A percentile compares a stretch with the other conserved stretches of the same genome.
Conservation (phyloP, 1,139 yeast genomes). For the Sugiyamaella xylanicola region DNA sequence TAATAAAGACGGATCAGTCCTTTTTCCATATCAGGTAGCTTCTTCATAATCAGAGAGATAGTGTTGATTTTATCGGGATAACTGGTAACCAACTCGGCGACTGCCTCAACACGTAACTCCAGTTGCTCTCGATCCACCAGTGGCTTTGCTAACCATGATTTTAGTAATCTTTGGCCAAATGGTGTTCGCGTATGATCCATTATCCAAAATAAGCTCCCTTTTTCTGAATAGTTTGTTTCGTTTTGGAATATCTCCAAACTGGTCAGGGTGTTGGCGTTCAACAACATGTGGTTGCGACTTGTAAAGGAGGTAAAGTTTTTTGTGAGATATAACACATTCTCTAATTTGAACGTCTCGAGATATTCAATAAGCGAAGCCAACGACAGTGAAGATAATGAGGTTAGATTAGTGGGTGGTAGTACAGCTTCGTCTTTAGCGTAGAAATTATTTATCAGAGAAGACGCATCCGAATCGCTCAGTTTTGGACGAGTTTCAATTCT, state of each 20-base stretch:
- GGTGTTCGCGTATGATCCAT: conserved; percentile 77
- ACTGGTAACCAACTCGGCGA: conserved; percentile 55
- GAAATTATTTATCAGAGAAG: conserved; percentile 23
- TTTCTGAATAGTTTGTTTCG: conserved; percentile 54
- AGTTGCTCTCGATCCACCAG: conserved; percentile 57
- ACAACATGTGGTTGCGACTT: conserved; percentile 58
- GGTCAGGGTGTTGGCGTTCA: conserved; percentile 67
- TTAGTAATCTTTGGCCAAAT: conserved; percentile 69
- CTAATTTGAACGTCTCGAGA: conserved; percentile 63
- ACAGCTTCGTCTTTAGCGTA: conserved; percentile 17
- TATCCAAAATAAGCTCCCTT: conserved; percentile 77
- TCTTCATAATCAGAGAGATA: conserved; percentile 50
- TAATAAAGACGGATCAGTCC: conserved; percentile 70
- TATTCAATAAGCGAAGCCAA: conserved; percentile 50
- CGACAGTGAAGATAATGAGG: not conserved
- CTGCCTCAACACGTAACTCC: conserved; percentile 62
- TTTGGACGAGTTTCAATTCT: conserved; percentile 16
- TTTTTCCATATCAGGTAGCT: conserved; percentile 67
- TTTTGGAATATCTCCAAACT: conserved; percentile 76
- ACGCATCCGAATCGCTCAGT: conserved; percentile 14
- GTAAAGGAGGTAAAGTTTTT: conserved; percentile 57
- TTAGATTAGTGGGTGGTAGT: conserved; percentile 6
- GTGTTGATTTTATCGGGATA: conserved; percentile 48
- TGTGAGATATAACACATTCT: conserved; percentile 55
- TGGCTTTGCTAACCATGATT: conserved; percentile 77